Base-by-base conservation (phyloP, 1,139 yeast species). In the Diutina scorzettiae region DNA sequence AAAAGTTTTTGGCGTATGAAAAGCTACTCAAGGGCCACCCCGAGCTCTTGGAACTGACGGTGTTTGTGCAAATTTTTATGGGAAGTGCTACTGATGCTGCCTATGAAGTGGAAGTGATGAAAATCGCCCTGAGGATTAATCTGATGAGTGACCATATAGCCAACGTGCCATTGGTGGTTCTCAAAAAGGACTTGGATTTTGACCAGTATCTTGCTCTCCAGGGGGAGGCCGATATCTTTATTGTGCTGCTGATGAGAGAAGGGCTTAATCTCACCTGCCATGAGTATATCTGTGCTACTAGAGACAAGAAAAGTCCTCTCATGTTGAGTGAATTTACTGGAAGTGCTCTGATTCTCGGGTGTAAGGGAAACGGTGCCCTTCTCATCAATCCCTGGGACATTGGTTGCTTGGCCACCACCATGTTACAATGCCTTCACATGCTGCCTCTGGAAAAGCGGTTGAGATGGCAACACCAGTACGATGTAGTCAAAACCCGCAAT, bases 221-320 rank as follows among this genome's bases (percentile, higher is more conserved):
- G 44, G 67, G 80, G 39, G 96, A 87, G 56, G 96, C 97, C 0
- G 94, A 84, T 51, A 69, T 77, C 2, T 91, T 91, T 57, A 78
- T 84, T 29, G 96, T 91, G 2, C 79, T 94, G 4, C 82, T 96
- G 1, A 74, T 91, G 71, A 78, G 98, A 56, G 99, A 93, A 59
- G 98, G 98, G 17, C 83, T 91, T 84, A 91, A 91, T 54, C 67
- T 91, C 55, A 87, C 98, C 0, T 87, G 96, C 53, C 98, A 93
- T 55, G 98, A 91, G 58, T 93, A 82, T 56, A 75, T 87, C 31
- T 81, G 80, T 44, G 86, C 95, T 21, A 76, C 94, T 3, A 65
- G 70, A 24, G 78, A 74, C 34, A 73, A 75, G 48, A 78, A 82
- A 49, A 82, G 96, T 0, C 96, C 97, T 0, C 69, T 91, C 49